phyloP scores from a whole-genome alignment of 2,329 filamentous ascomycete species.

The Aureobasidium sp. region DNA sequence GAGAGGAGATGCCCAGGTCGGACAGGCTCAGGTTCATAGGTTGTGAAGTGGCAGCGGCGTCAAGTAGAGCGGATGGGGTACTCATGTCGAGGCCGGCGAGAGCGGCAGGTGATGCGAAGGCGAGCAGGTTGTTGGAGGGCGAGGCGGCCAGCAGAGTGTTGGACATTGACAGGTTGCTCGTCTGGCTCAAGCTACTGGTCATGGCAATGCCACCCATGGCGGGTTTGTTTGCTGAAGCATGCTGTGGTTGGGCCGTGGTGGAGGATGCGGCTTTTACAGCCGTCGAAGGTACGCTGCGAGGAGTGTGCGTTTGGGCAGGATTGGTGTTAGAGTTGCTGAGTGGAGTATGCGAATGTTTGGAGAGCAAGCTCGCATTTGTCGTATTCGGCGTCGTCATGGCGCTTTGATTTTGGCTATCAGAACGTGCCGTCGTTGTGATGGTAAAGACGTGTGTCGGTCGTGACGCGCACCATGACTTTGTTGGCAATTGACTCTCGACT shows the following conservation, averaged over 20 bases:
- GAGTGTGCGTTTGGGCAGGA: neutral
- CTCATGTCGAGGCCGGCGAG: slow-evolving; percentile 34
- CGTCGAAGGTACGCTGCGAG: slow-evolving; percentile 32
- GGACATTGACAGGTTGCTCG: slow-evolving; percentile 18
- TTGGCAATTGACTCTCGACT: neutral
- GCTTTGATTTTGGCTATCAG: neutral
- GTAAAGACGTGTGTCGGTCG: neutral
- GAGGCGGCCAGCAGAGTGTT: slow-evolving; percentile 25
- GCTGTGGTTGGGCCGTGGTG: slow-evolving; percentile 33
- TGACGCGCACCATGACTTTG: neutral
- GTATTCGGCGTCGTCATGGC: slow-evolving; percentile 12
- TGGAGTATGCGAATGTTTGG: neutral
- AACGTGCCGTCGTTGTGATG: neutral
- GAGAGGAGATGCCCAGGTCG: slow-evolving; percentile 34
- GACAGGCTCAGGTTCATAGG: slow-evolving; percentile 37
- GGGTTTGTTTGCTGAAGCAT: slow-evolving; percentile 22
- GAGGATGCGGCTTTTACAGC: slow-evolving; percentile 22
- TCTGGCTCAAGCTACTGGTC: slow-evolving; percentile 27
- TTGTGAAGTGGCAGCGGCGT: slow-evolving; percentile 28
- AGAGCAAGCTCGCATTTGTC: neutral
- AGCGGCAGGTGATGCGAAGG: slow-evolving; percentile 36
- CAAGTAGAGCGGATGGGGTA: slow-evolving; percentile 22
- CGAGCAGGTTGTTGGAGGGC: slow-evolving; percentile 24
- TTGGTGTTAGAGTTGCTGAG: neutral
- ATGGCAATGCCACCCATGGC: slow-evolving; percentile 27